Base-by-base conservation (phyloP, 1,284 basidiomycete genomes). In the Ustilago tritici region DNA sequence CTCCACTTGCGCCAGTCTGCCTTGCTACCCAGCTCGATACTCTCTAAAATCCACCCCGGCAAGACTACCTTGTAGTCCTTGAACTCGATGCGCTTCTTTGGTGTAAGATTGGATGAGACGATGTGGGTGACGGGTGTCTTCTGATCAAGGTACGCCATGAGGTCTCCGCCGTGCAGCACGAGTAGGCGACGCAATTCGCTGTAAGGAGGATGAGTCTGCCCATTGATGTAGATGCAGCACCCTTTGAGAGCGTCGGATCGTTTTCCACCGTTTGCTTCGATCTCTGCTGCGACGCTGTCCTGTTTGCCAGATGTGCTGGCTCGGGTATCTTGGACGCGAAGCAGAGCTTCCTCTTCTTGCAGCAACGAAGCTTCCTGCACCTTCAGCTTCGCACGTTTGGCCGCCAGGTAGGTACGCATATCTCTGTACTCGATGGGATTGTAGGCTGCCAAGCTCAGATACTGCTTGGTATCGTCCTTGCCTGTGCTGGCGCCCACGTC, bases 31-130 rank as follows among this genome's bases (percentile, higher is more conserved):
- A 89, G 89, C 65, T 90, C 87, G 34, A 90, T 90, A 76, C 93
- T 94, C 35, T 95, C 90, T 11, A 92, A 87, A 9, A 99, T 89
- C 95, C 95, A 99, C 67, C 92, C 92, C 0, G 95, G 94, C 40
- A 88, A 89, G 35, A 93, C 94, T 12, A 98, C 92, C 83, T 94
- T 95, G 91, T 96, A 93, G 59, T 92, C 87, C 82, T 92, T 90
- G 86, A 95, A 97, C 80, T 97, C 95, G 54, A 90, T 90, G 55
- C 94, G 89, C 87, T 98, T 98, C 60, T 91, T 91, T 0, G 94
- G 92, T 0, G 96, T 98, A 38, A 99, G 89, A 28, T 93, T 92
- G 65, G 92, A 93, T 0, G 96, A 95, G 63, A 99, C 89, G 76
- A 98, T 92, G 84, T 95, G 94, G 0, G 94, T 95, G 46, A 73